Evolutionary conservation across 495 filamentous ascomycete genomes (phyloP).

Genomic region (Viridothelium virens): DNA sequence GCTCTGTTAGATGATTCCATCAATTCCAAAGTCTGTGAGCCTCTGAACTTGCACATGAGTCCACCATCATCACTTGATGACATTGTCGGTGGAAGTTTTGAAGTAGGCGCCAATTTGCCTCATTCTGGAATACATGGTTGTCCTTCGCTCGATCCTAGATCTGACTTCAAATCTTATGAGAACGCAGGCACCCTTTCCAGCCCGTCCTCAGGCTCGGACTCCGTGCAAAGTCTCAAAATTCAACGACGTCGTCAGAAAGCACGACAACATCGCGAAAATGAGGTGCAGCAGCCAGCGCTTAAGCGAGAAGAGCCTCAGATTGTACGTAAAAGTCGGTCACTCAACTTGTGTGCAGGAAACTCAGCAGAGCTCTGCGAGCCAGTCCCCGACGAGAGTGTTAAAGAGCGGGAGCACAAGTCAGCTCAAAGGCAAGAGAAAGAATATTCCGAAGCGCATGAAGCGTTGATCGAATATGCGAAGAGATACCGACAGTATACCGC

Average conservation of each 20-base stretch:
- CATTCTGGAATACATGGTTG: too few species aligned
- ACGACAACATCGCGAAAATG: background rate
- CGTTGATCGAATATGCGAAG: background rate
- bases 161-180: background rate
- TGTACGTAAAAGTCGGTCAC: background rate
- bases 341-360: background rate
- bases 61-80: background rate
- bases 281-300: background rate
- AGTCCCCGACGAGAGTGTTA: background rate
- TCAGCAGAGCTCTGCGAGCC: background rate
- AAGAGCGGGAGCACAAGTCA: background rate
- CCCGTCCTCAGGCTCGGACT: background rate
- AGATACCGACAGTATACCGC: background rate
- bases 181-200: background rate
- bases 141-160: background rate
- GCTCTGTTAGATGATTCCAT: background rate
- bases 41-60: background rate
- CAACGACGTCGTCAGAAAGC: background rate
- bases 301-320: background rate
- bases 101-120: background rate
- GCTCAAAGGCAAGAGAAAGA: background rate
- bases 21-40: background rate
- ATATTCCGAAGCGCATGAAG: background rate
- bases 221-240: background rate
- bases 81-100: background rate